These are phyloP conservation scores for Penicillium diatomitis DNA, from an alignment of 495 filamentous ascomycete genomes.

Conservation along the genomic window DNA sequence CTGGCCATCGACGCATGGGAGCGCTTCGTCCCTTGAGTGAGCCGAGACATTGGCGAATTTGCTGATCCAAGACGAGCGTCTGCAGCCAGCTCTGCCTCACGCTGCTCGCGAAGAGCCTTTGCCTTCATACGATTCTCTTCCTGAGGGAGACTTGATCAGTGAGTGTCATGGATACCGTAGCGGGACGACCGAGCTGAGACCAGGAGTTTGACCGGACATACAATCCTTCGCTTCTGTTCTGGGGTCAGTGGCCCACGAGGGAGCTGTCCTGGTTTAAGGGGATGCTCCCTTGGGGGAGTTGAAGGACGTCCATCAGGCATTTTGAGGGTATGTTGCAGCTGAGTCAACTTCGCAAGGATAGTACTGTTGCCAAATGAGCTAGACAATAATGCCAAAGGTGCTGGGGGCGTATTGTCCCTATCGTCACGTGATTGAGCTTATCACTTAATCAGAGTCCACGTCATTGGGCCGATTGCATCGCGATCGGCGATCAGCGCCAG, in stretches of 20 bases:
- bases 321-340: background rate
- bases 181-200: too few relatives aligned
- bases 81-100: constrained; percentile 45
- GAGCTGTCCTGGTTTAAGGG: constrained; percentile 28
- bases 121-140: constrained; percentile 87
- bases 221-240: constrained; percentile 62
- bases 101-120: constrained; percentile 73
- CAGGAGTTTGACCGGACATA: constrained; percentile 16
- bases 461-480: background rate
- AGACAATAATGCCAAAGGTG: background rate
- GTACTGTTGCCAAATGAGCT: background rate
- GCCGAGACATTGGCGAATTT: constrained; percentile 7
- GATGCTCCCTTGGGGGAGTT: constrained; percentile 49
- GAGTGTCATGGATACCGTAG: background rate
- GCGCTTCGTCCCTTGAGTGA: constrained; percentile 46
- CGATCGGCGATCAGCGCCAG: background rate
- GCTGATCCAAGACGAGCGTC: constrained; percentile 11
- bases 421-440: constrained; percentile 3
- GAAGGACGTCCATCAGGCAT: constrained; percentile 40
- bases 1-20: constrained; percentile 53
- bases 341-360: background rate
- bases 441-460: background rate
- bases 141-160: constrained; percentile 33
- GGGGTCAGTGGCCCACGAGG: constrained; percentile 56
- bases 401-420: background rate